Conservation (phyloP, 345 rosid species). For the Eutrema yunnanense region DNA sequence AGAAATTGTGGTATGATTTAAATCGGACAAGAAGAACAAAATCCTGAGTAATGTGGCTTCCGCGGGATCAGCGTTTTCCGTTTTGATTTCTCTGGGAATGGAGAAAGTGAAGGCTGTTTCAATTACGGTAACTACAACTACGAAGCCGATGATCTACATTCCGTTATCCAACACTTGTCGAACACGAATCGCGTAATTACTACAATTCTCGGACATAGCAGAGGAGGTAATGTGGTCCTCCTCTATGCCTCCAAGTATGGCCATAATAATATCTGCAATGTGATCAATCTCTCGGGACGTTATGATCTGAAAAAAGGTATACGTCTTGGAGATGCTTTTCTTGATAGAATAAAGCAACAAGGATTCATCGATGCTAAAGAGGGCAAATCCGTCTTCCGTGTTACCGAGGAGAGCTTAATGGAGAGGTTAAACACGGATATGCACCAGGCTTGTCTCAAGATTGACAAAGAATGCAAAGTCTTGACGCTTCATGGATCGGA, state of each 20-base stretch:
- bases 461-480: conserved; percentile 60
- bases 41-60: neutral
- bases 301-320: neutral
- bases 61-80: neutral
- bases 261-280: neutral
- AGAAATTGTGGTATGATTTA: neutral
- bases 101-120: neutral
- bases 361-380: neutral
- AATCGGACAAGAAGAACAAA: neutral
- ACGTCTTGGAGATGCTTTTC: neutral
- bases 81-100: neutral
- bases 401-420: neutral
- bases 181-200: neutral
- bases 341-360: neutral
- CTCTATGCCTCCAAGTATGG: neutral
- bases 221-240: conserved; percentile 42
- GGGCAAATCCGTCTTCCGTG: neutral
- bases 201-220: conserved; percentile 7
- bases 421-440: conserved; percentile 31
- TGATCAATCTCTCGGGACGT: neutral
- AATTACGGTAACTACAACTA: neutral
- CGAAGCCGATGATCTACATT: neutral
- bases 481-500: conserved; percentile 63
- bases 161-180: neutral
- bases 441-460: conserved; percentile 45